Percentiles rank a stretch among this genome's conserved stretches.
These are phyloP conservation scores for Tricholoma sp. DNA, from an alignment of 768 basidiomycete genomes.

Conservation along the genomic window DNA sequence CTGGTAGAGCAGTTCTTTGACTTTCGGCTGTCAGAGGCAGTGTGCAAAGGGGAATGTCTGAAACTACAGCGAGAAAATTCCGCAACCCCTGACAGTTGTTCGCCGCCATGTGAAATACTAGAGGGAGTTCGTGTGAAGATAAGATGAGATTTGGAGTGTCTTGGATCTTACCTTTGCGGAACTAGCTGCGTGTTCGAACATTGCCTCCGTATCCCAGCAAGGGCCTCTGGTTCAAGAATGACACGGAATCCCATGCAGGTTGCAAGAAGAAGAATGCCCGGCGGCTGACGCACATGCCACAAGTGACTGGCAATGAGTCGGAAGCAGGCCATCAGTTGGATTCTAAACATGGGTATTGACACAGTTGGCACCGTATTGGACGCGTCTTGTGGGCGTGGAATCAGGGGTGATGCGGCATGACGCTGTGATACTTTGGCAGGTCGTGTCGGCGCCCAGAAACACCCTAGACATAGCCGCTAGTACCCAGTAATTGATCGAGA, in stretches of 20 bases:
- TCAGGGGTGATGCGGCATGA: not conserved
- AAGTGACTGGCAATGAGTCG: not conserved
- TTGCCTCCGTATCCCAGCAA: constrained; percentile 9
- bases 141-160: constrained; percentile 2
- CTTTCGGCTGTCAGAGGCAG: constrained; percentile 7
- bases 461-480: not conserved
- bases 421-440: not conserved
- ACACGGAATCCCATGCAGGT: not conserved
- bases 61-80: constrained; percentile 6
- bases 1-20: constrained; percentile 5
- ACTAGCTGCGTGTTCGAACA: not conserved
- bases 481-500: not conserved
- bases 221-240: constrained; percentile 19
- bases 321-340: not conserved
- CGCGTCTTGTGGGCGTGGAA: not conserved
- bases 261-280: not conserved
- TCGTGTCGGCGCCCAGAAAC: not conserved
- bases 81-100: constrained; percentile 7
- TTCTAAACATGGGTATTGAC: not conserved
- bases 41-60: constrained; percentile 7
- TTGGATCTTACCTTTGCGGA: constrained; percentile 9
- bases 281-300: not conserved
- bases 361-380: not conserved
- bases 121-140: constrained; percentile 10
- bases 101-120: constrained; percentile 13